Conservation (phyloP, 2,329 filamentous ascomycete species). For the Atkinsonella hypoxylon region DNA sequence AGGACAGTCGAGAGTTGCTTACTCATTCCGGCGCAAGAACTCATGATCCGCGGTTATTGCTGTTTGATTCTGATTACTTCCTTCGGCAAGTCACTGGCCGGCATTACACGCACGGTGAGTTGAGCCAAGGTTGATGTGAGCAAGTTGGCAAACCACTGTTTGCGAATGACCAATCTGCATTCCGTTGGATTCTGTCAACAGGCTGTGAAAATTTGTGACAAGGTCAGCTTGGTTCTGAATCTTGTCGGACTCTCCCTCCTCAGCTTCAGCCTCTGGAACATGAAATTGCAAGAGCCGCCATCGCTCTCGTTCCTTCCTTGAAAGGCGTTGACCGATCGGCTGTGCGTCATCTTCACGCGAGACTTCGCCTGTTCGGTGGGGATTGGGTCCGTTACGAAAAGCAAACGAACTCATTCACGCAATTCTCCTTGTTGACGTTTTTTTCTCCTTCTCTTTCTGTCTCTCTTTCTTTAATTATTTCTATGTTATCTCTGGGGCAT, state of each 20-base stretch:
- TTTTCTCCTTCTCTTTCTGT: not conserved
- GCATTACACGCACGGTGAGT: not conserved
- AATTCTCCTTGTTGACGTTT: not conserved
- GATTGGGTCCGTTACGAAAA: not conserved
- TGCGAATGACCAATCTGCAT: not conserved
- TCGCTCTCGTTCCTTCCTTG: conserved; percentile 2
- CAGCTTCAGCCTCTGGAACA: not conserved
- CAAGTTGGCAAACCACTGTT: not conserved
- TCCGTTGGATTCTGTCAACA: not conserved
- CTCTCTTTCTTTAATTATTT: too few relatives aligned
- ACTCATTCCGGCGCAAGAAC: not conserved
- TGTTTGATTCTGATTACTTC: conserved; percentile 1
- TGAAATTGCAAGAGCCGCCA: not conserved
- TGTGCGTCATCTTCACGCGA: conserved; percentile 4
- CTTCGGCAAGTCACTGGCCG: not conserved
- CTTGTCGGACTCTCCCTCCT: too few relatives aligned
- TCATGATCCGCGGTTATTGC: not conserved
- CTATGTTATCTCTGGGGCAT: not conserved
- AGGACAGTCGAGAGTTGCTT: not conserved
- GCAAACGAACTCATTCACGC: not conserved
- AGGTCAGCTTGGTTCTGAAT: not conserved
- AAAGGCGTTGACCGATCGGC: not conserved
- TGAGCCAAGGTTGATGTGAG: not conserved
- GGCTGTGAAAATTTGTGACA: not conserved
- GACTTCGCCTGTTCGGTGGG: conserved; percentile 2